Evolutionary conservation across 331 rosid genomes (phyloP), one percentile per base, ranked within the genome.

Genomic region (Malus hybrid): DNA sequence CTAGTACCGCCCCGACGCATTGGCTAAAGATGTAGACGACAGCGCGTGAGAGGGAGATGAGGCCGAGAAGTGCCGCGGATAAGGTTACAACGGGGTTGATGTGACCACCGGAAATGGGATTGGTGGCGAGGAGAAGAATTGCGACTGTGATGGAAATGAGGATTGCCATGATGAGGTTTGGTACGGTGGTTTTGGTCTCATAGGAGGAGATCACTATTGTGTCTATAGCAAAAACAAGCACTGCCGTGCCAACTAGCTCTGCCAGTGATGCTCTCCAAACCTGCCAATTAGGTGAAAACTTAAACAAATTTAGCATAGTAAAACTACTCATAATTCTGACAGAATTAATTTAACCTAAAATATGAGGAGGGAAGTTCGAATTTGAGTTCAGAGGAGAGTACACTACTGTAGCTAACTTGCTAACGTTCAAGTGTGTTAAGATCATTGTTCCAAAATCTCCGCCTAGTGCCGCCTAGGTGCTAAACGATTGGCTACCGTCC

Each of bases 241-340:
- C 74, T 18, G 78, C 83, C 3, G 82, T 60, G 46, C 85, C 85
- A 33, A 84, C 62, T 1, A 84, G 78, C 82, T 84, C 81, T 8
- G 80, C 85, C 63, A 80, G 32, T 3, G 85, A 80, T 48, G 85
- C 87, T 66, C 83, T 42, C 87, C 87, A 84, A 28, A 77, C 80
- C 87, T 84, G 39, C 50, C 50, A 44, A 44, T 44, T 44, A 44
- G 50, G 50, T 44, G 50, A 44, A 44, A 44, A 44, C 50, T 44
- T 44, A 10, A 10, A 44, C 15, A 10, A 44, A 44, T 3, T 11
- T 10, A 42, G 14, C 48, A 42, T 10, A 10, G 48, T 42, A 42
- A 42, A 0, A 42, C 48, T 3, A 3, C 13, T 42, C 13, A 42
- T 42, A 42, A 42, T 42, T 42, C 0, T 42, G 1, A 42, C 14